Percentiles rank a stretch among this genome's conserved stretches.
These are phyloP conservation scores for Citrus mangshanensis DNA, from an alignment of 345 rosid genomes.

Conservation along the genomic window DNA sequence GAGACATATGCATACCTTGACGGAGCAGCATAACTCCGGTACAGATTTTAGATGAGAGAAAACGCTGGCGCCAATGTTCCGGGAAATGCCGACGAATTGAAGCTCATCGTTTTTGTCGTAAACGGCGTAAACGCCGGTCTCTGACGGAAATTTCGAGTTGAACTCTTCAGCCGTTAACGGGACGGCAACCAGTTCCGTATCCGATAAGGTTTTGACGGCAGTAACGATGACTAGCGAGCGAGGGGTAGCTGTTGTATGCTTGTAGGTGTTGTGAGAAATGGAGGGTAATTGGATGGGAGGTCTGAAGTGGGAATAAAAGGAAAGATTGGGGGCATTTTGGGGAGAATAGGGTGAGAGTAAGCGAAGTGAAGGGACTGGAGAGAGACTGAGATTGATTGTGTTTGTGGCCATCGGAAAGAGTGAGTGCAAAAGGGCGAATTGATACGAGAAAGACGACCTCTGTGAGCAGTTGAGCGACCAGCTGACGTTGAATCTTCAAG, in stretches of 20 bases:
- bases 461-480: background rate
- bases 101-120: constrained; percentile 57
- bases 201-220: constrained; percentile 50
- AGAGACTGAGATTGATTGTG: constrained; percentile 38
- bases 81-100: constrained; percentile 82
- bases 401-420: constrained; percentile 42
- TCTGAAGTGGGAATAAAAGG: constrained; percentile 37
- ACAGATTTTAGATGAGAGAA: constrained; percentile 58
- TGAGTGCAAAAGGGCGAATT: background rate
- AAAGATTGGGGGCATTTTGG: constrained; percentile 38
- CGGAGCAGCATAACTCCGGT: constrained; percentile 69
- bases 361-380: constrained; percentile 38
- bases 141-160: constrained; percentile 39
- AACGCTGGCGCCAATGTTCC: constrained; percentile 75
- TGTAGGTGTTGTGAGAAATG: constrained; percentile 33
- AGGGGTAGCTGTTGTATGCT: constrained; percentile 19
- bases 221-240: constrained; percentile 35
- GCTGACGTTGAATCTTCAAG: background rate
- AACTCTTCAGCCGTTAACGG: constrained; percentile 35
- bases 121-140: constrained; percentile 78
- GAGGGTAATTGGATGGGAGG: constrained; percentile 38
- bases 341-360: constrained; percentile 15
- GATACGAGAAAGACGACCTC: background rate
- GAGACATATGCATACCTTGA: constrained; percentile 44
- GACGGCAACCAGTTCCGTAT: constrained; percentile 40